phyloP scores from a whole-genome alignment of 148 eudicot genomes.

The Camellia granthamiana region DNA sequence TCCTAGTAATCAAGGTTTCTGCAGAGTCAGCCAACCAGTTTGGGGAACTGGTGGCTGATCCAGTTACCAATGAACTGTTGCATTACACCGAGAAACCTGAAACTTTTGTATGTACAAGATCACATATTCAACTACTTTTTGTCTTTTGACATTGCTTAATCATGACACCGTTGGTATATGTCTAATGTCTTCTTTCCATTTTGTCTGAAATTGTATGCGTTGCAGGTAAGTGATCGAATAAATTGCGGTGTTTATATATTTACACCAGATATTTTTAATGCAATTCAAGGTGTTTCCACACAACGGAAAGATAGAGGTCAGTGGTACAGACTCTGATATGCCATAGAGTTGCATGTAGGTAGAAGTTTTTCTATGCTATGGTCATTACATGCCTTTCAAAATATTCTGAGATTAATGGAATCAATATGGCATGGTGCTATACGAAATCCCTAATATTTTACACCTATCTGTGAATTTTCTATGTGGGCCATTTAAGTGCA shows the following conservation, averaged over 20 bases:
- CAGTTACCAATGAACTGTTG: constrained; percentile 61
- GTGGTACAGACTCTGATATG: constrained; percentile 4
- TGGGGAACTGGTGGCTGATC: constrained; percentile 78
- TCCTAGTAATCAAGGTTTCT: constrained; percentile 75
- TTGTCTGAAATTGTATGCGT: constrained; percentile 7
- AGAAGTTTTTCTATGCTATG: not conserved
- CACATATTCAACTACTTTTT: constrained; percentile 7
- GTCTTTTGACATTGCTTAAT: not conserved
- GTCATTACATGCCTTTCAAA: not conserved
- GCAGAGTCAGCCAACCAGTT: constrained; percentile 66
- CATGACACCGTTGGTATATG: not conserved
- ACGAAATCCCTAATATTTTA: not conserved
- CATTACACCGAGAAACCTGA: constrained; percentile 80
- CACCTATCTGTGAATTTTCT: not conserved
- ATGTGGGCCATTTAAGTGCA: not conserved
- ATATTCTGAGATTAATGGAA: not conserved
- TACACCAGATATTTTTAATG: constrained; percentile 56
- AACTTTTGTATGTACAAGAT: constrained; percentile 47
- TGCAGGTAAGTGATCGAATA: constrained; percentile 76
- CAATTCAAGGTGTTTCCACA: constrained; percentile 62
- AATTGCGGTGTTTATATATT: constrained; percentile 78
- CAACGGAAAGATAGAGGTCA: constrained; percentile 62
- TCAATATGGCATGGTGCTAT: not conserved
- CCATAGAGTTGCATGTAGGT: not conserved
- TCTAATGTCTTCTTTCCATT: not conserved